A percentile compares a stretch with the other conserved stretches of the same genome.
Conservation (phyloP, 129 eudicot species). For the Flaveria bidentis region DNA sequence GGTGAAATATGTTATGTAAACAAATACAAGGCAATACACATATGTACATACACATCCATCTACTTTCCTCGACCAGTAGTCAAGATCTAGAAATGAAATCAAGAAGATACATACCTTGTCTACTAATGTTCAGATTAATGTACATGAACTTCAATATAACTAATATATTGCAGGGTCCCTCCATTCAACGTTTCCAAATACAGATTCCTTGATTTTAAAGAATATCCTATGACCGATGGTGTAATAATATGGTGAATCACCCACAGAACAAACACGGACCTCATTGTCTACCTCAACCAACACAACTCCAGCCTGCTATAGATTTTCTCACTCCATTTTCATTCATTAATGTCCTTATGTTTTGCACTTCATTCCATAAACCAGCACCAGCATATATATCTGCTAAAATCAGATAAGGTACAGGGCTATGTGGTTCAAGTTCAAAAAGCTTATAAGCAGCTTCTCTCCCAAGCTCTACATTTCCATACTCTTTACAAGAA, state of each 20-base stretch:
- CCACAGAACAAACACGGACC: conserved; percentile 27
- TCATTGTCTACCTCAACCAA: conserved; percentile 41
- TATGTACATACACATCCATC: not conserved
- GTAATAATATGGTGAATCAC: conserved; percentile 22
- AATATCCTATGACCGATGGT: conserved; percentile 10
- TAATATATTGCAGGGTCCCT: not conserved
- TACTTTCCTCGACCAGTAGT: not conserved
- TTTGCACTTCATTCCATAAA: conserved; percentile 42
- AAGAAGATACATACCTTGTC: not conserved
- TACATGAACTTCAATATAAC: not conserved
- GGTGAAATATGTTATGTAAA: not conserved
- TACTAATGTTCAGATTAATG: not conserved
- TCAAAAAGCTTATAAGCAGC: conserved; percentile 44
- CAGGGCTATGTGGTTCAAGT: conserved; percentile 43
- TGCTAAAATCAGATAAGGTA: conserved; percentile 42
- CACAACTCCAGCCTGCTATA: conserved; percentile 44
- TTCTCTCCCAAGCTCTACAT: conserved; percentile 44
- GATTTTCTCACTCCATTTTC: conserved; percentile 36
- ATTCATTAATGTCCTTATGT: conserved; percentile 42
- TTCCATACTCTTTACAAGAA: conserved; percentile 52
- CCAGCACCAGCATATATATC: conserved; percentile 48
- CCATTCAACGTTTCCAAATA: conserved; percentile 29
- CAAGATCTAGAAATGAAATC: not conserved
- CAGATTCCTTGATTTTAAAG: conserved; percentile 28
- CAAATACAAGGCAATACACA: not conserved